Evolutionary conservation across 441 rosid genomes (phyloP).

Genomic region (Daphne laureola): DNA sequence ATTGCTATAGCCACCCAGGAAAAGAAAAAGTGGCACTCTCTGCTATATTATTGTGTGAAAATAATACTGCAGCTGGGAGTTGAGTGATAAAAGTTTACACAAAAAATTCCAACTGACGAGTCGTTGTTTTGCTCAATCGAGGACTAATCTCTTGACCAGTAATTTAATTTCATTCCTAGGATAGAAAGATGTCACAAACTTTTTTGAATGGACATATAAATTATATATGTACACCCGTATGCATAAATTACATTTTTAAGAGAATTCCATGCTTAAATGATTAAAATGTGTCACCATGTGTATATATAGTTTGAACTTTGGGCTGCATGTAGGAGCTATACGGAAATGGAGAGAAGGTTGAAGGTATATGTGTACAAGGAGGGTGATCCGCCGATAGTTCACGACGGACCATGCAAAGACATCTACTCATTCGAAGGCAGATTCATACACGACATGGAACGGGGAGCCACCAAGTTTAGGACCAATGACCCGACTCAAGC

Average conservation of each 20-base stretch:
- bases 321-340: conserved; percentile 57
- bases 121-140: not conserved
- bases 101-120: not conserved
- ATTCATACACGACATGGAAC: conserved; percentile 78
- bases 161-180: not conserved
- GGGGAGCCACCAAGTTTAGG: conserved; percentile 35
- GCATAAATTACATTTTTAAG: not conserved
- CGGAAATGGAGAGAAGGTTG: conserved; percentile 84
- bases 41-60: not conserved
- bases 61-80: not conserved
- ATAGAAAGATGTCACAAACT: not conserved
- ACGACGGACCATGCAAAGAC: conserved; percentile 83
- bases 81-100: not conserved
- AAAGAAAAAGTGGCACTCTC: conserved; percentile 12
- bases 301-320: too few species aligned
- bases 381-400: conserved; percentile 81
- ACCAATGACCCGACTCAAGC: conserved; percentile 49
- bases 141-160: not conserved
- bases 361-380: conserved; percentile 85
- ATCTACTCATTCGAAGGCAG: conserved; percentile 81
- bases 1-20: conserved; percentile 12
- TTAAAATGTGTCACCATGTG: not conserved
- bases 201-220: not conserved
- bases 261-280: not conserved
- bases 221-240: not conserved